A percentile compares a stretch with the other conserved stretches of the same genome.
phyloP scores from a whole-genome alignment of 768 basidiomycete species.

The Cyclocybe cylindracea region DNA sequence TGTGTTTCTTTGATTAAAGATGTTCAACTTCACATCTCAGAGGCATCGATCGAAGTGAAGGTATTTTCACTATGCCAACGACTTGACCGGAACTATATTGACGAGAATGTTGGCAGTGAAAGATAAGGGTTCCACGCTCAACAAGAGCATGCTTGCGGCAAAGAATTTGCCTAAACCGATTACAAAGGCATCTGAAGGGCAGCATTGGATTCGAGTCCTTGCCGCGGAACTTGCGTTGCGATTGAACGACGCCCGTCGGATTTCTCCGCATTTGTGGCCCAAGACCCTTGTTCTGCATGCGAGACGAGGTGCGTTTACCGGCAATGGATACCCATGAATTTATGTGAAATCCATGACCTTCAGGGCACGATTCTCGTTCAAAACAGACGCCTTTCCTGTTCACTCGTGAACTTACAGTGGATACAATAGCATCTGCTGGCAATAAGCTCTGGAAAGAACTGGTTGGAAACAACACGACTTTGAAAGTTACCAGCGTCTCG shows the following conservation, averaged over 20 bases:
- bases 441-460: constrained; percentile 88
- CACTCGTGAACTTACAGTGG: constrained; percentile 69
- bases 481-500: constrained; percentile 73
- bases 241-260: constrained; percentile 77
- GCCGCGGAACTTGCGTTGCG: constrained; percentile 88
- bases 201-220: constrained; percentile 90
- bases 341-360: constrained; percentile 5
- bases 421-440: constrained; percentile 73
- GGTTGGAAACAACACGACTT: constrained; percentile 50
- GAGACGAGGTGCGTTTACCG: constrained; percentile 56
- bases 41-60: constrained; percentile 88
- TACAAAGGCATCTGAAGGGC: constrained; percentile 70
- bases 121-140: constrained; percentile 68
- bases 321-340: not conserved
- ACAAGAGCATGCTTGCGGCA: constrained; percentile 95
- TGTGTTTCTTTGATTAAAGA: not conserved
- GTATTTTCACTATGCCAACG: constrained; percentile 34
- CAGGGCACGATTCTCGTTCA: constrained; percentile 72
- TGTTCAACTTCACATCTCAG: constrained; percentile 33
- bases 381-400: constrained; percentile 91
- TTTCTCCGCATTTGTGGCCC: constrained; percentile 82
- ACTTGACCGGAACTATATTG: not conserved
- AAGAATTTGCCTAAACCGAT: constrained; percentile 89
- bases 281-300: constrained; percentile 84
- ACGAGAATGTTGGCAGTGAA: constrained; percentile 58